A percentile compares a stretch with the other conserved stretches of the same genome.
Conservation (phyloP, 805 yeast genomes). For the Isabelozyma rhagii region DNA sequence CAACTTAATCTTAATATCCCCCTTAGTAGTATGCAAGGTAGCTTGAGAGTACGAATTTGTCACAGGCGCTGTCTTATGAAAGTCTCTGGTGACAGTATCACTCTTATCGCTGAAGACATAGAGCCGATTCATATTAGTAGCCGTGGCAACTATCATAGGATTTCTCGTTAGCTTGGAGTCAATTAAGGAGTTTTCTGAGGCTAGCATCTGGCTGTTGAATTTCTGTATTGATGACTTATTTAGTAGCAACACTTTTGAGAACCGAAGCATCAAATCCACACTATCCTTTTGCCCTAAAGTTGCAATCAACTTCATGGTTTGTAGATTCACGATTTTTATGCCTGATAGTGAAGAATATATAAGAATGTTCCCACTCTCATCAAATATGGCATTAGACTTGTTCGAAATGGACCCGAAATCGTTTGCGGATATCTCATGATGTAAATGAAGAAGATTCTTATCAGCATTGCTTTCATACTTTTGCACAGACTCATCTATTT, state of each 20-base stretch:
- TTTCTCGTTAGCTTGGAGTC: slow-evolving; percentile 9
- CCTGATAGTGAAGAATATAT: slow-evolving; percentile 8
- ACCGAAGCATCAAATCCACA: slow-evolving; percentile 1
- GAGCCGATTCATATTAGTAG: slow-evolving; percentile 7
- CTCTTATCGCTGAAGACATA: slow-evolving; percentile 7
- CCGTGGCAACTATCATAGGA: slow-evolving; percentile 10
- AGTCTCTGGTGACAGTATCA: background rate
- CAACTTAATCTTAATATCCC: slow-evolving; percentile 38
- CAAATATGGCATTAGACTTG: slow-evolving; percentile 5
- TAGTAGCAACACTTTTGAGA: slow-evolving; percentile 7
- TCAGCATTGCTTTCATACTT: slow-evolving; percentile 2
- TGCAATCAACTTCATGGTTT: slow-evolving; percentile 4
- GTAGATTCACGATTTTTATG: slow-evolving; percentile 8
- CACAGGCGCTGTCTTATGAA: background rate
- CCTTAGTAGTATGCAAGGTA: slow-evolving; percentile 34
- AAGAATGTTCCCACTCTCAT: slow-evolving; percentile 4
- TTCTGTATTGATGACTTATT: slow-evolving; percentile 7
- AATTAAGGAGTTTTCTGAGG: slow-evolving; percentile 14
- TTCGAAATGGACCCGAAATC: background rate
- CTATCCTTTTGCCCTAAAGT: slow-evolving; percentile 10
- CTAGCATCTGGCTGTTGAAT: slow-evolving; percentile 9
- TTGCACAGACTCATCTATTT: slow-evolving; percentile 4
- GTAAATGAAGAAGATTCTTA: background rate
- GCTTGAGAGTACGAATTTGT: slow-evolving; percentile 1
- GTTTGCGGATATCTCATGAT: background rate